phyloP scores from a whole-genome alignment of 2,329 filamentous ascomycete genomes.

The Chaetomiaceae sp. region DNA sequence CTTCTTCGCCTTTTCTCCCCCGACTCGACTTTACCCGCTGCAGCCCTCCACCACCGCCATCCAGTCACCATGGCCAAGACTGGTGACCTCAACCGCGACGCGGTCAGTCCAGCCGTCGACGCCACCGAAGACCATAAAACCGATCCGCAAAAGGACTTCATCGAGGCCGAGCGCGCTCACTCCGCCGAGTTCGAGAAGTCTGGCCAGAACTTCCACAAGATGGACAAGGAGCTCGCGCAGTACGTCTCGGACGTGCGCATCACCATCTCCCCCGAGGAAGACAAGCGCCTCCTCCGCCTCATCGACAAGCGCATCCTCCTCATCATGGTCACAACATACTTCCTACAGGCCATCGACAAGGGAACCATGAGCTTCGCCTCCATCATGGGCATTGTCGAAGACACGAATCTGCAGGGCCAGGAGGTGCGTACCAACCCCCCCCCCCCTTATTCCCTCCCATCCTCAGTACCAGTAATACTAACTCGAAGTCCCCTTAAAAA shows the following conservation, averaged over 20 bases:
- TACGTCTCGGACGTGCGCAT: conserved; percentile 57
- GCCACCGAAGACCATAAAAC: neutral
- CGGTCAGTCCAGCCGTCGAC: neutral
- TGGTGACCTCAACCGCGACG: neutral
- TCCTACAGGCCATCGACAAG: conserved; percentile 66
- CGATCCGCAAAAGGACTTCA: conserved; percentile 4
- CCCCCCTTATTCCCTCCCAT: neutral
- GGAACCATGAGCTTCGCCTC: conserved; percentile 61
- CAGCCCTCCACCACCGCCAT: neutral
- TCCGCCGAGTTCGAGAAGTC: conserved; percentile 39
- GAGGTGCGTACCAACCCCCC: conserved; percentile 14
- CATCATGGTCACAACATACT: conserved; percentile 71
- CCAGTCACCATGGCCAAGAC: neutral
- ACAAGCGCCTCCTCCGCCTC: conserved; percentile 55
- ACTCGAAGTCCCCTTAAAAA: too few species aligned
- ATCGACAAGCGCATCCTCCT: conserved; percentile 65
- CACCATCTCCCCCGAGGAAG: conserved; percentile 56
- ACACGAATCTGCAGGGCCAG: conserved; percentile 44
- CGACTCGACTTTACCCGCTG: too few species aligned
- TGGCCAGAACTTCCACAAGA: conserved; percentile 46
- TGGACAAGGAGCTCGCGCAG: conserved; percentile 67
- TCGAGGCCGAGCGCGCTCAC: conserved; percentile 10
- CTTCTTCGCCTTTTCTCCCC: neutral
- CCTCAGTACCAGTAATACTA: neutral
- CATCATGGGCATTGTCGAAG: conserved; percentile 57